phyloP scores from a whole-genome alignment of 2,329 filamentous ascomycete genomes.

The Xylaria sp. region DNA sequence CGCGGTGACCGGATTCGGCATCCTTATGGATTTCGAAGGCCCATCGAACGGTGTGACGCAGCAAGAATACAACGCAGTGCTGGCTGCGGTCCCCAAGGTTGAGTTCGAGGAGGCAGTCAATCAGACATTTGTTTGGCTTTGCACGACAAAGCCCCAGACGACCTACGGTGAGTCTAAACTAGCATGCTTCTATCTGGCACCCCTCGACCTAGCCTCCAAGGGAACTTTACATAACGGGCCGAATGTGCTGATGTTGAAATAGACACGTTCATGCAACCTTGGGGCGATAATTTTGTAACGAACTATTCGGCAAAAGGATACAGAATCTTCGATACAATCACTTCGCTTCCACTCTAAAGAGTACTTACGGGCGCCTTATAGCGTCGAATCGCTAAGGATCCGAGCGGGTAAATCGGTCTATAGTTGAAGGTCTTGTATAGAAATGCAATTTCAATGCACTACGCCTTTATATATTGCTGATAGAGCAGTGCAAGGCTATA shows the following conservation, averaged over 20 bases:
- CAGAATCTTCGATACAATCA: constrained; percentile 23
- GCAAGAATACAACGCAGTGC: constrained; percentile 51
- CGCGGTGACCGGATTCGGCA: constrained; percentile 49
- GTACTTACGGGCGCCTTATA: too few relatives aligned
- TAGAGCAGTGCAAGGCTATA: too few relatives aligned
- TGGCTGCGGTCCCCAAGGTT: constrained; percentile 51
- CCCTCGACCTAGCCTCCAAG: background rate
- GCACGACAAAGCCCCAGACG: constrained; percentile 54
- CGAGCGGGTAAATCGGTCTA: too few relatives aligned
- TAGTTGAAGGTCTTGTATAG: too few relatives aligned
- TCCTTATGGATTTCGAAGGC: constrained; percentile 54
- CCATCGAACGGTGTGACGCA: constrained; percentile 48
- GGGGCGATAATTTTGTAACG: constrained; percentile 29
- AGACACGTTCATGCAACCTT: constrained; percentile 35
- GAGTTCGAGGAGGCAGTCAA: constrained; percentile 52
- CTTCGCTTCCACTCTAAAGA: background rate
- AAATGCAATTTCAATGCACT: too few relatives aligned
- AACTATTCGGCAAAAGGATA: constrained; percentile 24
- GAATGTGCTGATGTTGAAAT: constrained; percentile 1
- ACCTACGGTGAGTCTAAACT: constrained; percentile 48
- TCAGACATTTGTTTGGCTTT: constrained; percentile 54
- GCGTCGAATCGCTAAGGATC: too few relatives aligned
- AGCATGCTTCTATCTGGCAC: background rate
- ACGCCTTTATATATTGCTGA: too few relatives aligned
- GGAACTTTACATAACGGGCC: background rate